Evolutionary conservation across 768 basidiomycete species (phyloP), one percentile per base, ranked within the genome.

Genomic region (Scleroderma citrinum): DNA sequence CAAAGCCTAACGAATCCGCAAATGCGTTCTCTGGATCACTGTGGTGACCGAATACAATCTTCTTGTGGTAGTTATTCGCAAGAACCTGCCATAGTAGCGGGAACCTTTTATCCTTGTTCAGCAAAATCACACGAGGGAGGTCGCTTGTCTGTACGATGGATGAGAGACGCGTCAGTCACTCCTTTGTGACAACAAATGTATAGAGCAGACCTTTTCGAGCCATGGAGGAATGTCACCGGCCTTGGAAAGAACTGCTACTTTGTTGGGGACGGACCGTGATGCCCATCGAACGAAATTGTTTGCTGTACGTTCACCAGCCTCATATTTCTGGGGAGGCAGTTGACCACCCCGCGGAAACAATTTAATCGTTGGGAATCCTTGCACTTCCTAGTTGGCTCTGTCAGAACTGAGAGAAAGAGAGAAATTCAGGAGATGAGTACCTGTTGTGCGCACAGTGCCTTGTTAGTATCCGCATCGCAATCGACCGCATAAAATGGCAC

Each of bases 291-390:
- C 85, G 59, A 97, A 69, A 7, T 78, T 77, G 26, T 72, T 81
- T 2, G 85, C 79, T 42, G 83, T 85, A 39, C 93, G 80, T 54
- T 92, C 84, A 17, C 74, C 72, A 12, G 71, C 70, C 0, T 89
- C 79, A 61, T 85, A 95, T 17, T 75, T 69, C 53, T 86, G 75
- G 1, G 87, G 75, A 1, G 77, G 72, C 3, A 80, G 62, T 46
- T 79, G 72, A 8, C 71, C 73, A 7, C 92, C 93, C 36, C 85
- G 77, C 11, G 93, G 91, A 71, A 85, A 97, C 2, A 85, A 82
- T 72, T 97, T 97, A 65, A 97, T 73, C 3, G 93, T 96, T 2
- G 93, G 93, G 77, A 93, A 97, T 2, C 93, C 93, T 68, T 93
- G 75, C 19, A 96, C 80, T 13, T 82, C 82, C 78, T 83, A 54